These are phyloP conservation scores for Fraxinus xanthoxyloides DNA, from an alignment of 305 asterid species.

Conservation along the genomic window DNA sequence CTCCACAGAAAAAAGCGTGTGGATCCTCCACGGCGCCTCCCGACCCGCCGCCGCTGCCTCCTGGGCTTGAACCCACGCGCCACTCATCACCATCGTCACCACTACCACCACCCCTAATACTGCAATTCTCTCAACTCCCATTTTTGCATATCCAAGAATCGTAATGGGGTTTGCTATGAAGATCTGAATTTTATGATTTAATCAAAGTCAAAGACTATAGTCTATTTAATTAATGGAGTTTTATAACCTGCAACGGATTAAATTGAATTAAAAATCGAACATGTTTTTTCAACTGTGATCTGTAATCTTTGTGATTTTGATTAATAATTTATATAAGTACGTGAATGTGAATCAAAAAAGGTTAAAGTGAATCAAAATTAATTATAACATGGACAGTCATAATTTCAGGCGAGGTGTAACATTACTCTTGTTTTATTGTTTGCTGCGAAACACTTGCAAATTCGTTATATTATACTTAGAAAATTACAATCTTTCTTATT, in stretches of 20 bases:
- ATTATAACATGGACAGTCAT: not conserved
- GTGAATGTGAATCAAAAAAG: not conserved
- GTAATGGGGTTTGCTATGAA: slow-evolving; percentile 25
- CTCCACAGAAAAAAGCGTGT: slow-evolving; percentile 93
- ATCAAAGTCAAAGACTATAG: slow-evolving; percentile 28
- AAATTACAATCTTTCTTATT: too few relatives aligned
- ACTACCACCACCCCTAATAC: slow-evolving; percentile 5
- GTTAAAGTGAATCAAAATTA: not conserved
- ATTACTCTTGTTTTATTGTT: not conserved
- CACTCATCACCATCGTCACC: slow-evolving; percentile 14
- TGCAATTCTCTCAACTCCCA: slow-evolving; percentile 30
- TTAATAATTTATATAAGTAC: not conserved
- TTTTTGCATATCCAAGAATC: slow-evolving; percentile 31
- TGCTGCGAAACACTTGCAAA: not conserved
- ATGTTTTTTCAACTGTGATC: not conserved
- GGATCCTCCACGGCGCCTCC: slow-evolving; percentile 46
- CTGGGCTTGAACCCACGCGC: slow-evolving; percentile 29
- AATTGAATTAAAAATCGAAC: not conserved
- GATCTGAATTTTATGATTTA: slow-evolving; percentile 33
- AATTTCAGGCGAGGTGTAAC: not conserved
- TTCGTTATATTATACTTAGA: too few relatives aligned
- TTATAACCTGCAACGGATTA: not conserved
- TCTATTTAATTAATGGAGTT: too few relatives aligned
- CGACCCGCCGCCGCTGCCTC: slow-evolving; percentile 18
- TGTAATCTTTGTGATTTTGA: not conserved